phyloP scores from a whole-genome alignment of 2,329 filamentous ascomycete genomes.

The Beauveria brongniartii region DNA sequence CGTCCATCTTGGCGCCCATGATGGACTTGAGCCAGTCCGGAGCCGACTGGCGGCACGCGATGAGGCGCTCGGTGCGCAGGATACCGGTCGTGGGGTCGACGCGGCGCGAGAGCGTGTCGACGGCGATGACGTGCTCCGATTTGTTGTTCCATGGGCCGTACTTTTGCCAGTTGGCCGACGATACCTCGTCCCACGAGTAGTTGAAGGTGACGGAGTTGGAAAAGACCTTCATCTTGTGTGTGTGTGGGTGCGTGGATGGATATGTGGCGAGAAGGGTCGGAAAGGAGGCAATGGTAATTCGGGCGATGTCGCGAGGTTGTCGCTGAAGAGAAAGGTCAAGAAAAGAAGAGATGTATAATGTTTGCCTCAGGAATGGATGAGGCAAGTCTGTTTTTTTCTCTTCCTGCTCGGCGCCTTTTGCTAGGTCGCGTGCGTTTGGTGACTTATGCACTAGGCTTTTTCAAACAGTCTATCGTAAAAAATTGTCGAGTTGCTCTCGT shows the following conservation, averaged over 20 bases:
- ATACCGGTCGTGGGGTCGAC: slow-evolving; percentile 51
- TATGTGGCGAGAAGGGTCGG: neutral
- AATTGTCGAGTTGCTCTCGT: neutral
- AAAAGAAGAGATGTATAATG: neutral
- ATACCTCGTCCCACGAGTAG: slow-evolving; percentile 98
- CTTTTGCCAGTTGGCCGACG: slow-evolving; percentile 95
- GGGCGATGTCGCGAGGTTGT: neutral
- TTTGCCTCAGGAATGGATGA: slow-evolving; percentile 1
- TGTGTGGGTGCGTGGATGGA: slow-evolving; percentile 14
- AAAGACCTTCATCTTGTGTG: slow-evolving; percentile 78
- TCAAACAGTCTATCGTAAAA: neutral
- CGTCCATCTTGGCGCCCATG: slow-evolving; percentile 65
- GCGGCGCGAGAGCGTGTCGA: slow-evolving; percentile 76
- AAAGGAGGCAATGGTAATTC: neutral
- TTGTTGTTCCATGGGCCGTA: slow-evolving; percentile 99
- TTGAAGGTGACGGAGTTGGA: slow-evolving; percentile 83
- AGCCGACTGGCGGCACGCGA: slow-evolving; percentile 54
- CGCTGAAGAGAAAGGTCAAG: no score
- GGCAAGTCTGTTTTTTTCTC: neutral
- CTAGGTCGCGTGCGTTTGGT: neutral
- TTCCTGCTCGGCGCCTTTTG: neutral
- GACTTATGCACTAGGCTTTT: neutral
- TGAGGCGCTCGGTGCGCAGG: slow-evolving; percentile 53
- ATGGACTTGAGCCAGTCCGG: slow-evolving; percentile 76
- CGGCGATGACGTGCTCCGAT: slow-evolving; percentile 90